phyloP scores from a whole-genome alignment of 441 rosid species.

The Bocquillonia castaneifolia region DNA sequence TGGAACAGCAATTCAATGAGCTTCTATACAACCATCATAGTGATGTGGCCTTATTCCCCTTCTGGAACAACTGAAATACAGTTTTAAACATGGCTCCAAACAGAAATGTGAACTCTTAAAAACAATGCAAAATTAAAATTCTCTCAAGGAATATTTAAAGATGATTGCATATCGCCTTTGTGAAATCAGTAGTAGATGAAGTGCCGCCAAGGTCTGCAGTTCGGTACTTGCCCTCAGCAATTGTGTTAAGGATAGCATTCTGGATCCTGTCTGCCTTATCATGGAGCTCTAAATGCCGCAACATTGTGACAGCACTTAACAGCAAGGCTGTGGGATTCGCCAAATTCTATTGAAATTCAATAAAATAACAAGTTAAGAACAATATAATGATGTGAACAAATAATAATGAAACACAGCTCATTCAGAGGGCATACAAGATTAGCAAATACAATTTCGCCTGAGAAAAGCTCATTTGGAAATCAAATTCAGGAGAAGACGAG shows the following conservation, averaged over 20 bases:
- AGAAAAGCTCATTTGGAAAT: no score
- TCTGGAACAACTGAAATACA: background rate
- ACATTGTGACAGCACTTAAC: constrained; percentile 75
- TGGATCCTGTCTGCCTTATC: constrained; percentile 81
- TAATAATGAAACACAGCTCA: background rate
- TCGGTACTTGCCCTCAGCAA: constrained; percentile 79
- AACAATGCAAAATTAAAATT: constrained; percentile 12
- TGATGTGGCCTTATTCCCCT: constrained; percentile 29
- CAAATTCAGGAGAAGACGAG: background rate
- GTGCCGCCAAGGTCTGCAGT: constrained; percentile 89
- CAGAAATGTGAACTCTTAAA: constrained; percentile 15
- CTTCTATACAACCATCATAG: constrained; percentile 21
- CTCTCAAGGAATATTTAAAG: constrained; percentile 36
- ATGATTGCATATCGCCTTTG: constrained; percentile 72
- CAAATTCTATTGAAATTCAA: constrained; percentile 48
- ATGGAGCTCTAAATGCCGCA: constrained; percentile 71
- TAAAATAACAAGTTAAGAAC: constrained; percentile 10
- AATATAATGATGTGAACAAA: background rate
- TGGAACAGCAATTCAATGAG: constrained; percentile 2
- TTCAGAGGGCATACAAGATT: background rate
- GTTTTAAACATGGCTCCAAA: constrained; percentile 16
- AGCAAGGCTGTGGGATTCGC: constrained; percentile 95
- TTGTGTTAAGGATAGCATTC: constrained; percentile 70
- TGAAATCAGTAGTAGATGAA: constrained; percentile 73
- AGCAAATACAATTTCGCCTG: background rate